A percentile compares a stretch with the other conserved stretches of the same genome.
These are phyloP conservation scores for Saccharomyces uvarum DNA, from an alignment of 1,139 yeast species.

Conservation along the genomic window DNA sequence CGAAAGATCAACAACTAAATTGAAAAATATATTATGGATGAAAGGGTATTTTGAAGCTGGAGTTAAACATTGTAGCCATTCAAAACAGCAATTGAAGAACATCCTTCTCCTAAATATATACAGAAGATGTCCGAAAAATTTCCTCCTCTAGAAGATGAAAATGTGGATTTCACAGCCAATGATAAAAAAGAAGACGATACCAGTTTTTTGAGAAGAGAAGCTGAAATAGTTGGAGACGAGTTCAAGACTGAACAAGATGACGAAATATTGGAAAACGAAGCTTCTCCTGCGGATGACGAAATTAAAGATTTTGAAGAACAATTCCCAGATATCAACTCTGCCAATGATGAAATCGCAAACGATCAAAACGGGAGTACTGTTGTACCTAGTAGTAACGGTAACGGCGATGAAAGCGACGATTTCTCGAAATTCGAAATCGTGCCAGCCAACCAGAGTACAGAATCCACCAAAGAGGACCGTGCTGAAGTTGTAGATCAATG, in stretches of 20 bases:
- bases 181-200: conserved; percentile 33
- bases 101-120: not conserved
- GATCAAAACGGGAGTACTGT: conserved; percentile 1
- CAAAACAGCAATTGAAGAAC: not conserved
- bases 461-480: conserved; percentile 32
- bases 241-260: conserved; percentile 64
- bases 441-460: not conserved
- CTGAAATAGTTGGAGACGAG: conserved; percentile 71
- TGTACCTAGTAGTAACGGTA: conserved; percentile 19
- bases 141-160: conserved; percentile 63
- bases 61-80: not conserved
- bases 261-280: conserved; percentile 33
- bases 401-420: conserved; percentile 31
- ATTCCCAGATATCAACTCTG: conserved; percentile 52
- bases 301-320: conserved; percentile 53
- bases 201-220: conserved; percentile 79
- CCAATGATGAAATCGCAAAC: conserved; percentile 6
- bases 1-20: not conserved
- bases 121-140: conserved; percentile 70
- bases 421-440: conserved; percentile 25
- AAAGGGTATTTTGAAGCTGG: not conserved
- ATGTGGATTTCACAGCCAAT: conserved; percentile 32
- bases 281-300: conserved; percentile 10
- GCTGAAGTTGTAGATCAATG: conserved; percentile 63
- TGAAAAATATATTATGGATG: not conserved